phyloP scores from a whole-genome alignment of 305 asterid genomes.

The Fraxinus sp. region DNA sequence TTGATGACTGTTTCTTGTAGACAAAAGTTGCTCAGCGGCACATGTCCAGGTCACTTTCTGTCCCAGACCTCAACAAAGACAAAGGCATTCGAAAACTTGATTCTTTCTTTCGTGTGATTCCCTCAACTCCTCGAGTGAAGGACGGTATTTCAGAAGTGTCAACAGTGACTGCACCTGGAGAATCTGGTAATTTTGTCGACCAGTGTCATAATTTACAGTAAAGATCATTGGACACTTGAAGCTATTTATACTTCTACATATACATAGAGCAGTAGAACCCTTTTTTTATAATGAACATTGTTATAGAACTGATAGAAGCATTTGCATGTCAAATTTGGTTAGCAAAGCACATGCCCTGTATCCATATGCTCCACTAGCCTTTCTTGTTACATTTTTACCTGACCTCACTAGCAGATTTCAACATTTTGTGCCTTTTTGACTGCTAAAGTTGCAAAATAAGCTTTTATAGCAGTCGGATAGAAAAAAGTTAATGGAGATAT shows the following conservation, averaged over 20 bases:
- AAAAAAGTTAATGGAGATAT: not conserved
- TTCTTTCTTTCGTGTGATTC: conserved; percentile 81
- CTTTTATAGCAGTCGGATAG: not conserved
- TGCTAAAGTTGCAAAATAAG: not conserved
- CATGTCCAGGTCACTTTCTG: conserved; percentile 73
- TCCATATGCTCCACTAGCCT: not conserved
- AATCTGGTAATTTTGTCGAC: conserved; percentile 44
- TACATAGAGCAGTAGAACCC: not conserved
- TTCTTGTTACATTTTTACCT: not conserved
- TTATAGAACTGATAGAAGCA: not conserved
- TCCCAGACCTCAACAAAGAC: conserved; percentile 69
- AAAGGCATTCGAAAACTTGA: conserved; percentile 49
- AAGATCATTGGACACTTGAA: not conserved
- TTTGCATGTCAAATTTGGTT: not conserved
- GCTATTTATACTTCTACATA: not conserved
- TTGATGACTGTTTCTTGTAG: conserved; percentile 35
- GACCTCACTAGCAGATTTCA: not conserved
- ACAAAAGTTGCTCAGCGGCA: conserved; percentile 41
- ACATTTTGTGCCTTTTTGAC: not conserved
- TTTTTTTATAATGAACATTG: not conserved
- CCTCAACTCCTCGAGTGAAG: conserved; percentile 67
- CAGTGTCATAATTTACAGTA: not conserved
- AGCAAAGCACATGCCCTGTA: not conserved
- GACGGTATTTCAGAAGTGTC: conserved; percentile 42
- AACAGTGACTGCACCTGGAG: conserved; percentile 30